Conservation (phyloP, 164 flowering plant genomes). For the Magnolia officinalis region DNA sequence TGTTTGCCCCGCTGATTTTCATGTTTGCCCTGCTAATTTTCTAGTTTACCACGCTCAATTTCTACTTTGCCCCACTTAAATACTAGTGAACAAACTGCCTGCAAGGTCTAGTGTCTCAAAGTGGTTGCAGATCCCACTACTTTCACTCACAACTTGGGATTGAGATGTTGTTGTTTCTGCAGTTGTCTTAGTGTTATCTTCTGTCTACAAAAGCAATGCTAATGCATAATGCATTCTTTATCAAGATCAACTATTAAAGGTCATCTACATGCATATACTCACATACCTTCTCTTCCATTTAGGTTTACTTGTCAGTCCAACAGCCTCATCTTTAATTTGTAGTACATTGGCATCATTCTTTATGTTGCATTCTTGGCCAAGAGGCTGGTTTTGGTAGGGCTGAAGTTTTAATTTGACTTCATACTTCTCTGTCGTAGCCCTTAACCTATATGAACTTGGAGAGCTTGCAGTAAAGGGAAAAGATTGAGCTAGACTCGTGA, state of each 20-base stretch:
- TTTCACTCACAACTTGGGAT: not conserved
- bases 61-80: no score
- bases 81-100: no score
- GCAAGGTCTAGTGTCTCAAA: no score
- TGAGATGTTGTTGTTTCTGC: conserved; percentile 14
- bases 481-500: conserved; percentile 42
- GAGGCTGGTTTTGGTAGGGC: not conserved
- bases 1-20: no score
- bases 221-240: not conserved
- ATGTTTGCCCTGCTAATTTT: no score
- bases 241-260: no score
- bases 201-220: conserved; percentile 10
- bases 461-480: conserved; percentile 30
- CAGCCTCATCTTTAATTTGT: conserved; percentile 13
- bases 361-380: conserved; percentile 17
- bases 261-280: not conserved
- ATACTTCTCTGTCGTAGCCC: not conserved
- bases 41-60: no score
- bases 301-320: conserved; percentile 9
- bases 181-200: conserved; percentile 9
- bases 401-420: conserved; percentile 17
- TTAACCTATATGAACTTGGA: conserved; percentile 29
- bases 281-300: conserved; percentile 18
- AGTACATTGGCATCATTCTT: conserved; percentile 19
- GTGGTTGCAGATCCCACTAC: no score